Base-by-base conservation (phyloP, 768 basidiomycete genomes). In the Russula emetica region DNA sequence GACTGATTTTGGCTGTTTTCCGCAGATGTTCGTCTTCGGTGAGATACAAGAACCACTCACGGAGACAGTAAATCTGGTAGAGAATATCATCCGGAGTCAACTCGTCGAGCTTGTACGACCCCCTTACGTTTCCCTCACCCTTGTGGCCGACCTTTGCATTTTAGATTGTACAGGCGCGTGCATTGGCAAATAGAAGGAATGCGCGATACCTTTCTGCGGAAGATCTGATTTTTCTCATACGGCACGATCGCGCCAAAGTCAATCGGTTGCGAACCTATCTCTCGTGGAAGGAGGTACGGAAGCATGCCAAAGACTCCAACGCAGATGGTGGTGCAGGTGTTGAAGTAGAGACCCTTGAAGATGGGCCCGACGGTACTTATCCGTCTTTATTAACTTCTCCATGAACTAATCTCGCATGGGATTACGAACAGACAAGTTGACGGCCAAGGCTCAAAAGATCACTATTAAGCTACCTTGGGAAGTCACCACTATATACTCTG, bases 391-490 rank as follows among this genome's bases (percentile, higher is more conserved):
- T 40, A 18, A n/a, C 44, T 24, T 13, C 38, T 51, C 11, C 40
- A 34, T 44, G 6, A 42, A 67, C 56, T 55, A 55, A 40, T 55
- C 59, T 38, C n/a, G 28, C 40, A 45, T 44, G 45, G 20, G 22
- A 18, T 40, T 44, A n/a, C 14, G 36, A 55, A 44, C 32, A 91
- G 90, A 92, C 70, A 92, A 92, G 70, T 74, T 91, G 32, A 80
- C 85, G 7, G 79, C 88, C 32, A 97, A 96, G 72, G 89, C 92
- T 2, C 86, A 92, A 75, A 95, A 95, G 72, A 91, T 92, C 63
- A 93, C 91, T 47, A 92, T 98, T 70, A 96, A 96, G 75, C 82
- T 97, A 4, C 92, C 95, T 47, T 98, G 95, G 95, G 95, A 98
- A 72, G 85, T 97, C 11, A 85, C 86, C 2, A 95, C 93, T 0